Base-by-base conservation (phyloP, 768 basidiomycete genomes). In the Mycena alexandri region DNA sequence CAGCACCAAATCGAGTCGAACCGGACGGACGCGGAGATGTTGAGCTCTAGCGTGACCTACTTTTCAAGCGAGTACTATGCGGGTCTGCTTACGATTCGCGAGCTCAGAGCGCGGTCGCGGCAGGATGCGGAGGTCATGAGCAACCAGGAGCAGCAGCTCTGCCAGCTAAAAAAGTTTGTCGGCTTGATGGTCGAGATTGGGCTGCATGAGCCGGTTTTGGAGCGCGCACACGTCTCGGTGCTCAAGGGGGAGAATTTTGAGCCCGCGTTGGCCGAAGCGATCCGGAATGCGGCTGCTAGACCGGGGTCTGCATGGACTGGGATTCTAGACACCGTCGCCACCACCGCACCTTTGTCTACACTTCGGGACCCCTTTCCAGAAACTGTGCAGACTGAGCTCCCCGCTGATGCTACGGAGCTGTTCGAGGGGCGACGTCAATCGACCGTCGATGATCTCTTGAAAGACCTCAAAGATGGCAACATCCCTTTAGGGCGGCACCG, bases 221-320 rank as follows among this genome's bases (percentile, higher is more conserved):
- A 71, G 21, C 72, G 71, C 41, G 81, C 80, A 10, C 74, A 76
- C 47, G 69, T 66, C 21, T 65, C 75, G 3, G 59, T 81, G 10
- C 69, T 74, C 29, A 72, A 73, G 9, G 81, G 80, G 38, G 72
- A 73, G 22, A 69, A 76, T 43, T 72, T 82, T 4, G 84, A 86
- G 47, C 77, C 83, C 21, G 80, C 81, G 2, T 73, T 87, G 29
- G 76, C 85, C 22, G 73, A 81, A 16, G 80, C 84, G 2, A 83
- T 87, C 64, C 79, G 77, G 64, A 75, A 78, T 50, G 84, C 85
- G 9, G 78, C 82, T 42, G 71, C 79, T 10, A 78, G 79, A 34
- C 73, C 74, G n/a, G 75, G 69, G 34, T 78, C 82, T 19, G 76
- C 81, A n/a, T 84, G 86, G 81, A 77, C 84, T 12, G 80, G 71